Evolutionary conservation across 2,329 filamentous ascomycete species (phyloP), one percentile per base, ranked within the genome.

Genomic region (Xylogone sp.): DNA sequence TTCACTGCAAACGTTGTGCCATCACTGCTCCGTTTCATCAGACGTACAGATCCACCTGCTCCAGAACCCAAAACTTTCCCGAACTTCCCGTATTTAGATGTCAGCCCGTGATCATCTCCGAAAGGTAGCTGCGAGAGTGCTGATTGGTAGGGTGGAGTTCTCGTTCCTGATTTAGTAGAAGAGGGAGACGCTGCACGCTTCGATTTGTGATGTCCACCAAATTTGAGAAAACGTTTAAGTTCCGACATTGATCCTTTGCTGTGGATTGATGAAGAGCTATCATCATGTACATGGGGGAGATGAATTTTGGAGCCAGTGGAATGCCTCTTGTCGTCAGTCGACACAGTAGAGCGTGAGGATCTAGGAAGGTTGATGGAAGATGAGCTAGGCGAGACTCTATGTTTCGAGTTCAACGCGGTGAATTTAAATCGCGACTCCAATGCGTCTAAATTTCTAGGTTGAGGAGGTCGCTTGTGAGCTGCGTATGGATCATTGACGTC

Each of bases 1-100:
- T 99, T 99, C 49, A 97, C 94, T 1, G 94, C 94, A 69, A 99
- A 99, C 0, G 95, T 94, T 6, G 90, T 90, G 21, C 88, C 88
- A 65, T 99, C 94, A 56, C 90, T 92, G 64, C 86, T 93, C 55
- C 94, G 83, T 74, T 94, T 97, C 86, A 99, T 90, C 47, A 99
- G 73, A 58, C 93, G 83, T 16, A 99, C 94, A 0, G 93, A 97
- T 21, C 94, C 94, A 47, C 94, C 94, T 22, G 94, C 94, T 21
- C 94, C 94, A 22, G 93, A 93, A 4, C 94, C 94, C 12, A 99
- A 78, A 1, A 97, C 90, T 66, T 90, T 94, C 52, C 93, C 94
- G 58, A 99, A 87, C 66, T 97, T 97, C 44, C 94, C 94, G 67
- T 97, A 99, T 65, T 93, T 97, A 52, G 88, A 90, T 45, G 88